These are phyloP conservation scores for Triticum dicoccoides DNA, from an alignment of 176 grass and related monocot genomes.

Conservation along the genomic window DNA sequence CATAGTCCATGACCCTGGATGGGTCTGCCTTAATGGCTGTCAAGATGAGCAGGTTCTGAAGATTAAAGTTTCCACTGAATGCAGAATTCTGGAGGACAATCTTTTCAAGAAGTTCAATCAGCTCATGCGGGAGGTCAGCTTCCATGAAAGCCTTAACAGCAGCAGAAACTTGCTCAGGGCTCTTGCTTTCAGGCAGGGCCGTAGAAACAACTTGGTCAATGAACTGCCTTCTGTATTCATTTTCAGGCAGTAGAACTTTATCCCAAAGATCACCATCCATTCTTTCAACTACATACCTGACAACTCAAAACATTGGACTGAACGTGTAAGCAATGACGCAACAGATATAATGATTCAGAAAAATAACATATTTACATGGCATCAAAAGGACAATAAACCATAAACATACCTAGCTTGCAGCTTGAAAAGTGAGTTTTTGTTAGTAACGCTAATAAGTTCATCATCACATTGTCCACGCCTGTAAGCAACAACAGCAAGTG, in stretches of 20 bases:
- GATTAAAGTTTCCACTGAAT: conserved; percentile 93
- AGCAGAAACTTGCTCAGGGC: conserved; percentile 97
- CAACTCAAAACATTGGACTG: conserved; percentile 27
- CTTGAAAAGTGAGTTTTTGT: conserved; percentile 95
- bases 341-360: not conserved
- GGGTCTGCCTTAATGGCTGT: conserved; percentile 95
- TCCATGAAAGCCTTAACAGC: conserved; percentile 99
- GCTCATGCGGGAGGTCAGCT: conserved; percentile 92
- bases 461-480: conserved; percentile 91
- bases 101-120: conserved; percentile 98
- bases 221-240: conserved; percentile 97
- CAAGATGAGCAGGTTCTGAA: conserved; percentile 95
- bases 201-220: conserved; percentile 99
- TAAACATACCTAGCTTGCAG: conserved; percentile 77
- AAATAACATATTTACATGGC: not conserved
- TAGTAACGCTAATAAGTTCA: conserved; percentile 87
- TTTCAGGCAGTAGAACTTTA: conserved; percentile 92
- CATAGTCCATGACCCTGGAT: conserved; percentile 93
- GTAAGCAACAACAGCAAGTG: conserved; percentile 95
- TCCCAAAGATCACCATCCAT: conserved; percentile 97
- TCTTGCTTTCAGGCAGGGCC: conserved; percentile 94
- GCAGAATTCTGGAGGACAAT: conserved; percentile 99
- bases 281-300: conserved; percentile 93
- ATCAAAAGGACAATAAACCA: conserved; percentile 20
- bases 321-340: conserved; percentile 1